Percentiles rank a stretch among this genome's conserved stretches.
phyloP scores from a whole-genome alignment of 805 yeast genomes.

The Schwanniomyces yamadae region DNA sequence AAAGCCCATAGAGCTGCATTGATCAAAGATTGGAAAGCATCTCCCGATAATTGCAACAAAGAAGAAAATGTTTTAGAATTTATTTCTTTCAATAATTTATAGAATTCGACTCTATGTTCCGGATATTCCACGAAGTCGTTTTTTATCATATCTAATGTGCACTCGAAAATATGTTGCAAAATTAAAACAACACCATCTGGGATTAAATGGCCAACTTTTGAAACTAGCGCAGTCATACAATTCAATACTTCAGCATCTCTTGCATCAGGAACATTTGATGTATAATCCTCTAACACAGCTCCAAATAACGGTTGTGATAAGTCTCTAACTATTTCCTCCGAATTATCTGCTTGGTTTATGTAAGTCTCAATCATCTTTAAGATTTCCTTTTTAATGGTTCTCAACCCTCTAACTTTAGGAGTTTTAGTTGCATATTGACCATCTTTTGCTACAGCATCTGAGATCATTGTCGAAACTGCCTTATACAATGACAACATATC shows the following conservation, averaged over 20 bases:
- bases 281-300: slow-evolving; percentile 88
- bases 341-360: slow-evolving; percentile 80
- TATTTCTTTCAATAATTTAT: slow-evolving; percentile 83
- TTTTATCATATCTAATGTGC: slow-evolving; percentile 93
- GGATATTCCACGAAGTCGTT: slow-evolving; percentile 96
- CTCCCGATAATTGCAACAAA: slow-evolving; percentile 82
- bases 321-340: slow-evolving; percentile 79
- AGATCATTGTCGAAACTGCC: slow-evolving; percentile 85
- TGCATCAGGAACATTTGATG: slow-evolving; percentile 87
- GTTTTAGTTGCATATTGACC: slow-evolving; percentile 92
- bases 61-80: slow-evolving; percentile 84
- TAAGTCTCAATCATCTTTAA: slow-evolving; percentile 86
- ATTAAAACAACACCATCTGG: slow-evolving; percentile 87
- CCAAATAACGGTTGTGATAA: slow-evolving; percentile 78
- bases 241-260: slow-evolving; percentile 96
- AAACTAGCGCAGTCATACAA: slow-evolving; percentile 88
- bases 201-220: slow-evolving; percentile 81
- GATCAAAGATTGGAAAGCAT: slow-evolving; percentile 84
- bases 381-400: slow-evolving; percentile 95
- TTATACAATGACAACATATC: slow-evolving; percentile 88
- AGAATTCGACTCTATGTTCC: slow-evolving; percentile 95
- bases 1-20: slow-evolving; percentile 98
- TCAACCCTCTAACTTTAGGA: slow-evolving; percentile 89
- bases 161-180: slow-evolving; percentile 87
- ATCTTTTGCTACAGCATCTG: slow-evolving; percentile 72